Evolutionary conservation across 495 filamentous ascomycete genomes (phyloP).

Genomic region (Trichoderma reesei): DNA sequence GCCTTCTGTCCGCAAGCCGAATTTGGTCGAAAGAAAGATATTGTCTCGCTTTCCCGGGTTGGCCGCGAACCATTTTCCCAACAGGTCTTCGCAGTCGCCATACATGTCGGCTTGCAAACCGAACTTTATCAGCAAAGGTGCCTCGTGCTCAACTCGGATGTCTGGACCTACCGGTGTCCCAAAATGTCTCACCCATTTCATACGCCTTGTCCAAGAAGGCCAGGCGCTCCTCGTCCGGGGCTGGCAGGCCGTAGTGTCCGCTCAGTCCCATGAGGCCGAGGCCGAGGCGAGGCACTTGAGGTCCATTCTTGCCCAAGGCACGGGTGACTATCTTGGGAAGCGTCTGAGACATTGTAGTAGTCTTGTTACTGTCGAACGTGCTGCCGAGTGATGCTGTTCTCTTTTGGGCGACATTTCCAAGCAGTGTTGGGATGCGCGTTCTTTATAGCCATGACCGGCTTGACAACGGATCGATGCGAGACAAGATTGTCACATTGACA

Average conservation of each 20-base stretch:
- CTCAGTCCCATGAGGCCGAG: slow-evolving; percentile 48
- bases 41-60: slow-evolving; percentile 29
- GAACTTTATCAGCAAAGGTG: not conserved
- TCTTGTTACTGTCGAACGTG: not conserved
- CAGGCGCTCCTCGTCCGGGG: slow-evolving; percentile 37
- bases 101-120: slow-evolving; percentile 14
- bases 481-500: not conserved
- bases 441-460: not conserved
- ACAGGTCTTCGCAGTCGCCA: slow-evolving; percentile 42
- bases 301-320: slow-evolving; percentile 41
- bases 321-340: slow-evolving; percentile 5
- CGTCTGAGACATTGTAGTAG: not conserved
- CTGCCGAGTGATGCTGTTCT: not conserved
- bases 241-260: slow-evolving; percentile 30
- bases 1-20: slow-evolving; percentile 20
- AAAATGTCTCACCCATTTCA: slow-evolving; percentile 43
- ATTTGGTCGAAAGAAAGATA: slow-evolving; percentile 46
- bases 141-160: not conserved
- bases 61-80: slow-evolving; percentile 47
- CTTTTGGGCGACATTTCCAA: not conserved
- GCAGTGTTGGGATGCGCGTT: not conserved
- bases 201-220: slow-evolving; percentile 40
- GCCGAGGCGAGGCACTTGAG: slow-evolving; percentile 43
- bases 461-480: not conserved
- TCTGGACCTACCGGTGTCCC: slow-evolving; percentile 46